Conservation (phyloP, 2,329 filamentous ascomycete genomes). For the Neophaeococcomyces mojaviensis region DNA sequence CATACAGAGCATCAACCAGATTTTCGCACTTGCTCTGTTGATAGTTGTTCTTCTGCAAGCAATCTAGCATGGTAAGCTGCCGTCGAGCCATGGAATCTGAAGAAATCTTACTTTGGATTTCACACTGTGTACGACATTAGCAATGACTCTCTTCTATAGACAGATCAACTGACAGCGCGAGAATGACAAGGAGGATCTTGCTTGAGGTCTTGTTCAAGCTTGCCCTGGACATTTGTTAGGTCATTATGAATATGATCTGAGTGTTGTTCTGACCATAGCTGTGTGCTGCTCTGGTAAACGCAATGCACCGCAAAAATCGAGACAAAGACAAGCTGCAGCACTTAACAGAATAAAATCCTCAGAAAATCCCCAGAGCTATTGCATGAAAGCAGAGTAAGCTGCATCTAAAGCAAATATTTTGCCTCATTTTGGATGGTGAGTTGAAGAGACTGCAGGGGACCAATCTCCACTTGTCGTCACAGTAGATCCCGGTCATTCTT, state of each 20-base stretch:
- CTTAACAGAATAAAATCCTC: no score
- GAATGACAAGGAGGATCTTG: slow-evolving; percentile 77
- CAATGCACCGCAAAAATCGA: no score
- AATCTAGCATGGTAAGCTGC: slow-evolving; percentile 48
- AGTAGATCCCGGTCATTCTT: not conserved
- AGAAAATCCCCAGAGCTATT: no score
- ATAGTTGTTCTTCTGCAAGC: slow-evolving; percentile 75
- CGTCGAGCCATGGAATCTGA: not conserved
- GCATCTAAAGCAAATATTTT: no score
- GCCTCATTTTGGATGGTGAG: no score
- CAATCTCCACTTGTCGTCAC: no score
- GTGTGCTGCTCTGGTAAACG: no score
- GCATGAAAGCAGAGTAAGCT: no score
- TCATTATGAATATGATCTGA: no score
- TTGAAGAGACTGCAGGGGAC: no score
- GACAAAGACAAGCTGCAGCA: no score
- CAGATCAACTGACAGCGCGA: slow-evolving; percentile 57
- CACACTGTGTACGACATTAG: slow-evolving; percentile 52
- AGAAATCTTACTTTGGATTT: slow-evolving; percentile 66
- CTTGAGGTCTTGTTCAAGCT: slow-evolving; percentile 61
- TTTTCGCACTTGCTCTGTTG: slow-evolving; percentile 74
- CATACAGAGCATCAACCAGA: slow-evolving; percentile 77
- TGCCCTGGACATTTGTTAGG: slow-evolving; percentile 10
- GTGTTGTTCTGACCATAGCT: no score
- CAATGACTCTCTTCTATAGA: not conserved